These are phyloP conservation scores for Ambrosiella cleistominuta DNA, from an alignment of 2,329 filamentous ascomycete species.

Conservation along the genomic window DNA sequence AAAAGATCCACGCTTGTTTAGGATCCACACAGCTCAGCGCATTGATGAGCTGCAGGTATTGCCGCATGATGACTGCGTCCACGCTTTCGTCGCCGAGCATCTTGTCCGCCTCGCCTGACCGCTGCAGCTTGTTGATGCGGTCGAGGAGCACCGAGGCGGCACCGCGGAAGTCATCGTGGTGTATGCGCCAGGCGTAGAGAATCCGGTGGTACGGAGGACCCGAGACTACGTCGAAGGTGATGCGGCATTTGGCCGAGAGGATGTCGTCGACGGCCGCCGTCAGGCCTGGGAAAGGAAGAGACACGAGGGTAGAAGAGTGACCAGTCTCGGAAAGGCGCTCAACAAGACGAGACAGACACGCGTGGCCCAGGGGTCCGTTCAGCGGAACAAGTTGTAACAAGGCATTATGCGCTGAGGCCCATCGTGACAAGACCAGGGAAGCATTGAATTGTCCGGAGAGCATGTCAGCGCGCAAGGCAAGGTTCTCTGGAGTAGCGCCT, in stretches of 20 bases:
- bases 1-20: slow-evolving; percentile 63
- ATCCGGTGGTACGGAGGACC: slow-evolving; percentile 78
- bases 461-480: slow-evolving; percentile 42
- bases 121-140: slow-evolving; percentile 43
- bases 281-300: slow-evolving; percentile 62
- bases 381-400: slow-evolving; percentile 55
- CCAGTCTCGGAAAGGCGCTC: slow-evolving; percentile 52
- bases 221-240: slow-evolving; percentile 44
- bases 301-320: slow-evolving; percentile 49
- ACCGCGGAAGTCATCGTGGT: slow-evolving; percentile 71
- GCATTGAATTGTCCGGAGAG: slow-evolving; percentile 72
- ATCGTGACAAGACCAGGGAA: slow-evolving; percentile 60
- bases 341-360: slow-evolving; percentile 52
- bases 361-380: slow-evolving; percentile 44
- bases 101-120: slow-evolving; percentile 26
- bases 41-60: slow-evolving; percentile 86
- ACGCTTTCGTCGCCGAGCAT: slow-evolving; percentile 40
- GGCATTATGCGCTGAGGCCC: slow-evolving; percentile 65
- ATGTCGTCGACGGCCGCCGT: slow-evolving; percentile 64
- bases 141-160: slow-evolving; percentile 46
- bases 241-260: slow-evolving; percentile 52
- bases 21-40: slow-evolving; percentile 69
- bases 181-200: slow-evolving; percentile 78
- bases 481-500: slow-evolving; percentile 14
- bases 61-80: slow-evolving; percentile 49